Conservation (phyloP, 73 alveolate species). For the Diophrys appendiculata region DNA sequence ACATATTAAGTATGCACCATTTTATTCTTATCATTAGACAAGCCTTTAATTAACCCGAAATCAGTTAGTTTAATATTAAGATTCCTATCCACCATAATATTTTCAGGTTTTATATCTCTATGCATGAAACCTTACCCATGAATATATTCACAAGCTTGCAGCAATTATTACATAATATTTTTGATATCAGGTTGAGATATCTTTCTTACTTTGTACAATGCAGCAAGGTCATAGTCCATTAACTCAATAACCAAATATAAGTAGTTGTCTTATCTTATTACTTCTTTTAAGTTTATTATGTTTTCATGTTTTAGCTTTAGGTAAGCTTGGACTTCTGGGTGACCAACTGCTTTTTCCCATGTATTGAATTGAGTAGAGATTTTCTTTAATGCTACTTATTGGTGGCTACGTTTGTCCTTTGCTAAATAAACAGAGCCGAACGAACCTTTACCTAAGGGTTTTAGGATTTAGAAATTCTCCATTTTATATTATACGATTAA, state of each 20-base stretch:
- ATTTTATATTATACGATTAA: too few species aligned
- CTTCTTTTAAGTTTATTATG: conserved; percentile 83
- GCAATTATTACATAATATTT: background rate
- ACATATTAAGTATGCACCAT: conserved; percentile 46
- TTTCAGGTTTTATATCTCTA: background rate
- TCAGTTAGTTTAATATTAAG: background rate
- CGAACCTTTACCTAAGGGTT: conserved; percentile 77
- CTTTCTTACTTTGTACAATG: too few species aligned
- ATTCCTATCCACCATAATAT: background rate
- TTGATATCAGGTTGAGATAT: background rate
- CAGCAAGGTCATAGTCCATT: conserved; percentile 63
- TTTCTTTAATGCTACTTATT: conserved; percentile 76
- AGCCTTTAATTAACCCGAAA: background rate
- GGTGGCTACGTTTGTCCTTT: conserved; percentile 59
- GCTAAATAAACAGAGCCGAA: conserved; percentile 91
- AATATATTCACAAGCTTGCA: background rate
- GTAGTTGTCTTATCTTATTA: conserved; percentile 74
- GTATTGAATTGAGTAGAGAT: conserved; percentile 63
- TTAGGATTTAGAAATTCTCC: background rate
- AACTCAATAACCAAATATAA: conserved; percentile 88
- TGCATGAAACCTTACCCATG: background rate
- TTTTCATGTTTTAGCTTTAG: conserved; percentile 73
- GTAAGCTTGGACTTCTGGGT: conserved; percentile 76
- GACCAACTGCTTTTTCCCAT: conserved; percentile 82
- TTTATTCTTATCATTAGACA: too few species aligned